phyloP scores from a whole-genome alignment of 495 filamentous ascomycete genomes.

The Cercophora sp. region DNA sequence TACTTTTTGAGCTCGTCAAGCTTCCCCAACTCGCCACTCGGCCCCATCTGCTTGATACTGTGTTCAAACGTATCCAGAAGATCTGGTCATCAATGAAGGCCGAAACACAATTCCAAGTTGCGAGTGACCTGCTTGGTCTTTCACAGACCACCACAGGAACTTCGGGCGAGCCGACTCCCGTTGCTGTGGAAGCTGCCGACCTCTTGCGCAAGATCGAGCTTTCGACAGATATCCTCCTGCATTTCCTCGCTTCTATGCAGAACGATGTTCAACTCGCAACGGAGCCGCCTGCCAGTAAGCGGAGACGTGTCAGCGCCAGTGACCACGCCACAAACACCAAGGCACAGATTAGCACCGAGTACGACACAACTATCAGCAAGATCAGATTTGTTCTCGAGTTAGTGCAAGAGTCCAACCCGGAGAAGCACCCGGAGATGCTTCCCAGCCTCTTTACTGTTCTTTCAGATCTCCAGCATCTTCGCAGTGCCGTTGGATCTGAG shows the following conservation, averaged over 20 bases:
- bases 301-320: conserved; percentile 67
- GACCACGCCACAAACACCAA: conserved; percentile 44
- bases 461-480: conserved; percentile 77
- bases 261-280: conserved; percentile 57
- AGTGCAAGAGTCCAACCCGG: conserved; percentile 70
- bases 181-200: conserved; percentile 55
- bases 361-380: conserved; percentile 61
- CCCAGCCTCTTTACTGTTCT: conserved; percentile 75
- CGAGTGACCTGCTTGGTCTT: conserved; percentile 54
- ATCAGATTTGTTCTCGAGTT: conserved; percentile 86
- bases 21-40: conserved; percentile 40
- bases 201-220: conserved; percentile 64
- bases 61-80: conserved; percentile 59
- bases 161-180: conserved; percentile 22
- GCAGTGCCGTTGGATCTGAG: conserved; percentile 64
- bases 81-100: conserved; percentile 70
- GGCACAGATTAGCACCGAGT: conserved; percentile 41
- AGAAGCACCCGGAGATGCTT: conserved; percentile 67
- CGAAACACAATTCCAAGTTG: conserved; percentile 54
- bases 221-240: conserved; percentile 62
- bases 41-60: conserved; percentile 51
- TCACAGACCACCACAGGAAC: conserved; percentile 27
- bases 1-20: conserved; percentile 53
- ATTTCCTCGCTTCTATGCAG: conserved; percentile 66
- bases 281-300: conserved; percentile 65